Percentiles rank a stretch among this genome's conserved stretches.
These are phyloP conservation scores for Microcos paniculata DNA, from an alignment of 345 rosid species.

Conservation along the genomic window DNA sequence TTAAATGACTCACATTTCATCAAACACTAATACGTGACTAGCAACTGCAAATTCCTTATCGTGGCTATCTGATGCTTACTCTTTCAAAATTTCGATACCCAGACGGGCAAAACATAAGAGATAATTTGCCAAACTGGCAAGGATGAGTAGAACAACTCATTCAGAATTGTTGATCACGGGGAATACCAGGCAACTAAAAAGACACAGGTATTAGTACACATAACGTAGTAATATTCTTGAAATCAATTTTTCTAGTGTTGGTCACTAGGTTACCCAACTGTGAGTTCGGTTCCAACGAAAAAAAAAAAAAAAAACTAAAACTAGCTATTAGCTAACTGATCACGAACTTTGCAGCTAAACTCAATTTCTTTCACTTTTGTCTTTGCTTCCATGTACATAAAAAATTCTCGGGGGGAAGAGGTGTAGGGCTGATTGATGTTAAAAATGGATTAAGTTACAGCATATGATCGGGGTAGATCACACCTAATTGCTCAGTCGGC, in stretches of 20 bases:
- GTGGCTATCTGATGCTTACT: too few species aligned
- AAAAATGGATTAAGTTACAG: conserved; percentile 3
- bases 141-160: not conserved
- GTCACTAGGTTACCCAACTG: not conserved
- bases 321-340: not conserved
- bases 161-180: not conserved
- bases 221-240: not conserved
- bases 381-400: not conserved
- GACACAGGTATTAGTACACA: not conserved
- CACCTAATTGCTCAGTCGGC: conserved; percentile 28
- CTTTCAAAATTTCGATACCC: too few species aligned
- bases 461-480: not conserved
- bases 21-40: too few species aligned
- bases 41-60: too few species aligned
- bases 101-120: too few species aligned
- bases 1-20: too few species aligned
- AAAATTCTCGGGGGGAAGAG: not conserved
- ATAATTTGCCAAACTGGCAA: not conserved
- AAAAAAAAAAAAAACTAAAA: not conserved
- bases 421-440: not conserved
- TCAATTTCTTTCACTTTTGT: not conserved
- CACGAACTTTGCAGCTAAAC: not conserved
- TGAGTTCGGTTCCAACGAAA: not conserved
- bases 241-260: too few species aligned
- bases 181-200: not conserved